Evolutionary conservation across 2,329 filamentous ascomycete genomes (phyloP).

Genomic region (Talaromyces sp.): DNA sequence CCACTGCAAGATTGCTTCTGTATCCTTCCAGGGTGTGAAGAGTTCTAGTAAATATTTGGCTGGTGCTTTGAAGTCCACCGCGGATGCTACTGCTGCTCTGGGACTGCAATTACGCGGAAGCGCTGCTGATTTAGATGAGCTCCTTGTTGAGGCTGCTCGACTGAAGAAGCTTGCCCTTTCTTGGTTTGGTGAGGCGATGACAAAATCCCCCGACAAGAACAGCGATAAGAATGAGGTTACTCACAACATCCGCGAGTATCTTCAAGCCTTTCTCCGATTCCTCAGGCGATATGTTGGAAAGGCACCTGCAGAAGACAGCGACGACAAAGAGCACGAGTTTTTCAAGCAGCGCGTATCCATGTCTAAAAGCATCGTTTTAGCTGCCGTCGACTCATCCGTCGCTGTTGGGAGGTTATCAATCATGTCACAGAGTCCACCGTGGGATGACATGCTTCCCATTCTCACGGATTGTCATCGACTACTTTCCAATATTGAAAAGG

Average conservation of each 20-base stretch:
- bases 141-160: conserved; percentile 46
- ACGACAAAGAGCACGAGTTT: conserved; percentile 31
- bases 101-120: conserved; percentile 43
- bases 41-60: conserved; percentile 24
- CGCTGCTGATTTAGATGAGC: conserved; percentile 45
- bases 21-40: conserved; percentile 38
- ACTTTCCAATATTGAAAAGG: conserved; percentile 32
- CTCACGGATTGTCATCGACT: conserved; percentile 41
- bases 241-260: conserved; percentile 37
- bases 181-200: conserved; percentile 36
- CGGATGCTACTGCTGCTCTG: conserved; percentile 38
- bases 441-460: conserved; percentile 41
- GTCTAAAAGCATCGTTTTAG: conserved; percentile 41
- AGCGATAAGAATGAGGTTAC: conserved; percentile 24
- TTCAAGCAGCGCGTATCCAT: conserved; percentile 36
- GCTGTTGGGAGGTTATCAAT: conserved; percentile 44
- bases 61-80: conserved; percentile 29
- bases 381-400: conserved; percentile 45
- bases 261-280: conserved; percentile 44
- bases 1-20: conserved; percentile 42
- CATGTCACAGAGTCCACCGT: conserved; percentile 38
- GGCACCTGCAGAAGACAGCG: conserved; percentile 29
- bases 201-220: conserved; percentile 19
- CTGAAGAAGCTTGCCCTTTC: conserved; percentile 47
- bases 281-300: conserved; percentile 46